Conservation (phyloP, 2,329 filamentous ascomycete species). For the Colletotrichum navitas region DNA sequence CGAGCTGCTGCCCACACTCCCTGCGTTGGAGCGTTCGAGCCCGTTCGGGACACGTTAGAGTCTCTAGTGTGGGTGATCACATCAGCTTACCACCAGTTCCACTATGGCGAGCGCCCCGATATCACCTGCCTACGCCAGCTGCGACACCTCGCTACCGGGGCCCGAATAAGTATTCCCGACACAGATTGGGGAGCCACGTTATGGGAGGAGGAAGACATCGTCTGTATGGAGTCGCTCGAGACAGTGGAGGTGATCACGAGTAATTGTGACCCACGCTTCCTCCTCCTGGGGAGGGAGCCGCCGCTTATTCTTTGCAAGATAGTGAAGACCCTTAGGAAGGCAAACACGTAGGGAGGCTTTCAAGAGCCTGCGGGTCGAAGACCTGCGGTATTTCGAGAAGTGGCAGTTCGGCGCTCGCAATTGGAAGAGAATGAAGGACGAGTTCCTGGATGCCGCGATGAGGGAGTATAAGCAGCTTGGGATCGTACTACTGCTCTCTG, state of each 20-base stretch:
- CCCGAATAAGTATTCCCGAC: too few relatives aligned
- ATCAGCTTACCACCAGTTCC: rapidly evolving
- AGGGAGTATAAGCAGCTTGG: background rate
- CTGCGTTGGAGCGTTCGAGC: background rate
- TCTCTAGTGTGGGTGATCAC: background rate
- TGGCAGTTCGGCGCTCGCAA: rapidly evolving
- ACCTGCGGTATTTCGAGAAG: background rate
- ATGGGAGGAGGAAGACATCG: background rate
- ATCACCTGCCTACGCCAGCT: background rate
- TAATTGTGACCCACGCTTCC: too few relatives aligned
- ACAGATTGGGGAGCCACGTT: too few relatives aligned
- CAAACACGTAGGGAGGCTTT: background rate
- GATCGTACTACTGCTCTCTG: background rate
- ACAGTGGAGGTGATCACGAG: background rate
- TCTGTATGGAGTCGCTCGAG: background rate
- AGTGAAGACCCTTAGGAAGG: background rate
- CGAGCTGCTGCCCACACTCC: background rate
- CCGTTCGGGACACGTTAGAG: background rate
- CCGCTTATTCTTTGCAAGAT: background rate
- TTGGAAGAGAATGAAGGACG: background rate
- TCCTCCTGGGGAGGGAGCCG: too few relatives aligned
- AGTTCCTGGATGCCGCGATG: background rate
- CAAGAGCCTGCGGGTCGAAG: background rate
- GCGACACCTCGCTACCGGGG: background rate
- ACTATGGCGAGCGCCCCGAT: background rate